Evolutionary conservation across 106 monocot genomes (phyloP).

Genomic region (Platanthera zijinensis): DNA sequence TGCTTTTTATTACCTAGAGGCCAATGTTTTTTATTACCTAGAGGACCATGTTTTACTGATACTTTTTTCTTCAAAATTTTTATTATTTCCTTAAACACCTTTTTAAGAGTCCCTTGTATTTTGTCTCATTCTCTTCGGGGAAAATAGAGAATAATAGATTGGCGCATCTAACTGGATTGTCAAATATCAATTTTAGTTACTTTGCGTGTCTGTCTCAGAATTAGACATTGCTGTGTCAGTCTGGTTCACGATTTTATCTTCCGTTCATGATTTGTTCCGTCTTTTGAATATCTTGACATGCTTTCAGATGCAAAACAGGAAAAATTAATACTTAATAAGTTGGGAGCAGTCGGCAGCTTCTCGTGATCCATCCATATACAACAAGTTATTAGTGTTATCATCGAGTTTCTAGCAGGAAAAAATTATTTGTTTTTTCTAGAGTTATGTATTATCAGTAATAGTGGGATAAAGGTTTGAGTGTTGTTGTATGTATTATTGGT

Average conservation of each 20-base stretch:
- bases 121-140: not conserved
- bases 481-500: no score
- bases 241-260: not conserved
- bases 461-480: no score
- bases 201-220: not conserved
- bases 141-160: slow-evolving; percentile 2
- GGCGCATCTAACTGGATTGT: no score
- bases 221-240: not conserved
- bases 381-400: no score
- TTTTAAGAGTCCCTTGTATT: not conserved
- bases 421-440: no score
- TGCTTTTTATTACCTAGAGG: no score
- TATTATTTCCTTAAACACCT: not conserved
- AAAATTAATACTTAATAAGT: slow-evolving; percentile 58
- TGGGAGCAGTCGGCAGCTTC: slow-evolving; percentile 17
- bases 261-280: not conserved
- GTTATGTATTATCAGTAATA: no score
- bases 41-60: no score
- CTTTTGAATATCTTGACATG: slow-evolving; percentile 29
- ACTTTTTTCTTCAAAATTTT: no score
- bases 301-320: slow-evolving; percentile 72
- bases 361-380: not conserved
- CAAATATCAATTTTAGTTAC: not conserved
- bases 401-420: no score
- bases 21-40: no score